Evolutionary conservation across 108 stramenopile genomes (phyloP), one percentile per base, ranked within the genome.

Genomic region (Nitzschia sp.): DNA sequence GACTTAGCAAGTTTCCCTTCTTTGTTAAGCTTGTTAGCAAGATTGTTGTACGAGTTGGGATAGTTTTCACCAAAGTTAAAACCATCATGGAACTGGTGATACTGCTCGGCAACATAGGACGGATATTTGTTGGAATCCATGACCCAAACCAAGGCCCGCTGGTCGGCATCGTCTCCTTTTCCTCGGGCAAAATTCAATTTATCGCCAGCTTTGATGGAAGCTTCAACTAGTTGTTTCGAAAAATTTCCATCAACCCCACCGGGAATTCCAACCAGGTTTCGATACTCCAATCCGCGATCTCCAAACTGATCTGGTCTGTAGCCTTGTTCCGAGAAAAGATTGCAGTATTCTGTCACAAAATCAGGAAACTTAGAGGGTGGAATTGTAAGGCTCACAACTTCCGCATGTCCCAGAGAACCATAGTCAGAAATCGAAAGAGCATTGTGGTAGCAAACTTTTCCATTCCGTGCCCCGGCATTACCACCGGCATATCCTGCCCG

Each of bases 401-500:
- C 95, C n/a, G 82, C 95, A 56, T 92, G 92, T 17, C 95, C 95
- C 19, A 92, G 63, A 44, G 79, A 83, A 35, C 95, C 95, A 76
- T 96, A 96, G 52, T 96, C 95, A 32, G 86, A 83, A 1, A 93
- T 72, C 3, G 70, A 34, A 58, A 81, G 80, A 25, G 88, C 73
- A 68, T 96, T 96, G 69, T 96, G 95, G 63, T 96, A 96, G 66
- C 95, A 96, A 35, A 72, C 71, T 63, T 72, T 72, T 16, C 61
- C 60, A 52, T 72, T 58, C 36, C 63, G 62, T 32, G 59, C 30
- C 26, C 71, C 71, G 2, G 47, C 30, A n/a, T 63, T 87, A 1
- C 91, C 92, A 5, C 96, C 96, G n/a, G 93, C 96, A 64, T 96
- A 96, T 9, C 92, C 96, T 4, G 96, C 79, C 45, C 81, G 67